Base-by-base conservation (phyloP, 306 rosid genomes). In the Crotalaria pallida region DNA sequence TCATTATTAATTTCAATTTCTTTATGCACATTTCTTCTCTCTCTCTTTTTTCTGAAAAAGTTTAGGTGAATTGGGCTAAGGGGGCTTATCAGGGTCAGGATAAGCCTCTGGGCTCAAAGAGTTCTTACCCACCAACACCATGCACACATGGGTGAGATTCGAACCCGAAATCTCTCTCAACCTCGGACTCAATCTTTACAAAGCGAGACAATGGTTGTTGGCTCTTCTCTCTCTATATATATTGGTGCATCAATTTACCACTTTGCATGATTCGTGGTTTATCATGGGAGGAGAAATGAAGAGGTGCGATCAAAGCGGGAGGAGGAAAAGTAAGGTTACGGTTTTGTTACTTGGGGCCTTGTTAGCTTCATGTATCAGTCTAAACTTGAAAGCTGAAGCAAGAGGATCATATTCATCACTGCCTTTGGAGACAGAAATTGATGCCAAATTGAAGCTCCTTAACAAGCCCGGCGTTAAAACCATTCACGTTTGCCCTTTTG, bases 391-490 rank as follows among this genome's bases (percentile, higher is more conserved):
- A 12, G 56, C 55, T 48, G 79, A 72, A 52, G 77, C 67, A 53
- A 55, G 3, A n/a, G 2, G 43, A n/a, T n/a, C n/a, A n/a, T n/a
- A n/a, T n/a, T n/a, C n/a, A 58, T 33, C 65, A 26, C 47, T 41
- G 11, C 19, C 26, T 21, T 61, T 34, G 2, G 71, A 77, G 27
- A 21, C 12, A 16, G 63, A 77, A 24, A 56, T 84, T 4, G 51
- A 80, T 49, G 66, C 65, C 58, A 88, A 67, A 73, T 56, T 84
- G 83, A 84, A 78, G 76, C 86, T 73, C 41, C 84, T 82, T 65
- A 84, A 88, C 58, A 84, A 80, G 72, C 88, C 79, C 4, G 82
- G 85, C 0, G 72, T 76, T 2, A 88, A 76, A 84, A 78, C 72
- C 24, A 84, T 84, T 38, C 67, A 79, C 84, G 89, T 86, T 29